Percentiles rank a stretch among this genome's conserved stretches.
Conservation (phyloP, 345 rosid genomes). For the Populus davidiana region DNA sequence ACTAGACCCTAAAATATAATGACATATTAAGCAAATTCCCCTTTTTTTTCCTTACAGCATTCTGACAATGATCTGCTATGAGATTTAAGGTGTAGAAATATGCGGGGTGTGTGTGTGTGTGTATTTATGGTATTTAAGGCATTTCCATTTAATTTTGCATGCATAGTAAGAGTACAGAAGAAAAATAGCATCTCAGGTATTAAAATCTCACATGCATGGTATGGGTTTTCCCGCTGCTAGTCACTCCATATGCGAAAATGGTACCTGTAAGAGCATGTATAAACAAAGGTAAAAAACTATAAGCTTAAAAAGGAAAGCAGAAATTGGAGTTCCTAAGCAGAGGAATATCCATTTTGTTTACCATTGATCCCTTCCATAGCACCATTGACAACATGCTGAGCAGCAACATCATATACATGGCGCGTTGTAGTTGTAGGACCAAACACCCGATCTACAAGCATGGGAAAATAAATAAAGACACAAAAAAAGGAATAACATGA, state of each 20-base stretch:
- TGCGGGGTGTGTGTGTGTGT: no score
- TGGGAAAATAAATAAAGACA: constrained; percentile 4
- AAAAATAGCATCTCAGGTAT: neutral
- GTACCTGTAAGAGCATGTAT: constrained; percentile 59
- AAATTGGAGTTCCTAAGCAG: constrained; percentile 15
- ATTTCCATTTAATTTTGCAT: neutral
- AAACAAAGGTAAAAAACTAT: constrained; percentile 15
- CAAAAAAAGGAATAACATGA: neutral
- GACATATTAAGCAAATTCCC: no score
- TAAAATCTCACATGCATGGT: constrained; percentile 89
- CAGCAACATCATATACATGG: constrained; percentile 94
- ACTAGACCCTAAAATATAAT: no score
- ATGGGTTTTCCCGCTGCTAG: constrained; percentile 99
- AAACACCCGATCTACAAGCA: constrained; percentile 75
- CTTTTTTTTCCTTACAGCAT: neutral
- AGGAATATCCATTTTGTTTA: constrained; percentile 25
- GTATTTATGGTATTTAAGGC: neutral
- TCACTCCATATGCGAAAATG: constrained; percentile 97
- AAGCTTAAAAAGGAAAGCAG: neutral
- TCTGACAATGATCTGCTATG: neutral
- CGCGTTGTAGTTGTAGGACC: constrained; percentile 99
- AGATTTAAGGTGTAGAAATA: neutral
- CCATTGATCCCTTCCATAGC: constrained; percentile 98
- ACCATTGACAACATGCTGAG: constrained; percentile 92
- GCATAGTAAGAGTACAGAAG: neutral